Evolutionary conservation across 2,329 filamentous ascomycete species (phyloP).

Genomic region (Seiridium unicorne): DNA sequence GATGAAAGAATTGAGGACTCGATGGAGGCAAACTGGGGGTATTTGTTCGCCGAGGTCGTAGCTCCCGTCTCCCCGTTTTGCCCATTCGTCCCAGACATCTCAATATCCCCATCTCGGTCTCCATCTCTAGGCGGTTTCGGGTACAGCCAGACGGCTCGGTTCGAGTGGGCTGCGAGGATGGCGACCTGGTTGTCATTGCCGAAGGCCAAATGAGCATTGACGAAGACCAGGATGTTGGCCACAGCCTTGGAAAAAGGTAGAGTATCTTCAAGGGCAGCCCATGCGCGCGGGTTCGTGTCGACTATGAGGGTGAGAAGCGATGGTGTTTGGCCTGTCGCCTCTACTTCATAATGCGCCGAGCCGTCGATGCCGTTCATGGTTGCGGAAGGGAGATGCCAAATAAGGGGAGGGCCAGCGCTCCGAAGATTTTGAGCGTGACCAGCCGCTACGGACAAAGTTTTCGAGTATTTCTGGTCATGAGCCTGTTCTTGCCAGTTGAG

Average conservation of each 20-base stretch:
- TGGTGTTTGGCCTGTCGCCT: conserved; percentile 57
- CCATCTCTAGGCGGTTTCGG: conserved; percentile 47
- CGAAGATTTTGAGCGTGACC: background rate
- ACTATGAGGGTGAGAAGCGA: conserved; percentile 88
- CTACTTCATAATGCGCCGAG: conserved; percentile 59
- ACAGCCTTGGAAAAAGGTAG: conserved; percentile 82
- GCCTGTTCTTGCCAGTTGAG: too few relatives aligned
- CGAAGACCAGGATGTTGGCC: conserved; percentile 88
- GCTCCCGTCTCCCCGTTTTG: conserved; percentile 23
- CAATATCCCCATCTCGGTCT: conserved; percentile 48
- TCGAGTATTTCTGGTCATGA: too few relatives aligned
- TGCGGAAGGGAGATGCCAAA: conserved; percentile 9
- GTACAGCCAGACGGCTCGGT: conserved; percentile 87
- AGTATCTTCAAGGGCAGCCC: conserved; percentile 72
- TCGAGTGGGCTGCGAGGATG: conserved; percentile 84
- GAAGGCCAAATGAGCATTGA: conserved; percentile 93
- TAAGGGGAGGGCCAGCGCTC: background rate
- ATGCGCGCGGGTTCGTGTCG: conserved; percentile 95
- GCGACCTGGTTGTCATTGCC: conserved; percentile 93
- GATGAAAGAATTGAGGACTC: conserved; percentile 77
- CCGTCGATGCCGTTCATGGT: conserved; percentile 57
- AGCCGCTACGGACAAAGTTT: too few relatives aligned
- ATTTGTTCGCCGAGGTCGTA: conserved; percentile 72
- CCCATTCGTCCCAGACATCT: conserved; percentile 52
- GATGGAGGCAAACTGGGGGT: conserved; percentile 84